Percentiles rank a stretch among this genome's conserved stretches.
These are phyloP conservation scores for Physcomitrellopsis africana DNA, from an alignment of 225 moss, liverwort and hornwort genomes.

Conservation along the genomic window DNA sequence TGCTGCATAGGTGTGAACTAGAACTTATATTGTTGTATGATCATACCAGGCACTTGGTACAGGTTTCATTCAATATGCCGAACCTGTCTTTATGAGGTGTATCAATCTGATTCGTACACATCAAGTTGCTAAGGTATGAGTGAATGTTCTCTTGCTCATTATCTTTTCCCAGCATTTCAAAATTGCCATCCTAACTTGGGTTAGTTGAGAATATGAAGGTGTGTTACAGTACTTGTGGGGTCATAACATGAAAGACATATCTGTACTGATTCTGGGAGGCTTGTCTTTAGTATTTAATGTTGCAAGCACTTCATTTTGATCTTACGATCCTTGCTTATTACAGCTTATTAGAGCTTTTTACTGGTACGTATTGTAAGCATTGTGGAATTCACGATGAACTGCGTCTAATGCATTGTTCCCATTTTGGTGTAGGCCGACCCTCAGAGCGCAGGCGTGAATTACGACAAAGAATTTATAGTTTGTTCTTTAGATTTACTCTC, in stretches of 20 bases:
- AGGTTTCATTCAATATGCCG: constrained; percentile 95
- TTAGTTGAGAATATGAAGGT: constrained; percentile 17
- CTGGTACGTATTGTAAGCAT: background rate
- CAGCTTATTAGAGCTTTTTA: background rate
- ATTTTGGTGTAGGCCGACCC: constrained; percentile 80
- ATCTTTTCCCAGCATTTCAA: constrained; percentile 14
- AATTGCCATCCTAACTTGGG: background rate
- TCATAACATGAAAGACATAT: background rate
- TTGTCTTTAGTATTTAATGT: constrained; percentile 1
- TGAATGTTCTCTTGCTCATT: constrained; percentile 18
- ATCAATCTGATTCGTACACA: constrained; percentile 95
- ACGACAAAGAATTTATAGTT: constrained; percentile 98
- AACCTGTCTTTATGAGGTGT: constrained; percentile 95
- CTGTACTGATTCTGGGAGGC: background rate
- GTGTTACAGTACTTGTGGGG: background rate
- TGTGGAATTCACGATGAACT: background rate
- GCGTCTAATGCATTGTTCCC: constrained; percentile 9
- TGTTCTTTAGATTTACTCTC: constrained; percentile 97
- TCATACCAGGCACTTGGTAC: constrained; percentile 84
- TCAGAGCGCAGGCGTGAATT: constrained; percentile 90
- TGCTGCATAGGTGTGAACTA: background rate
- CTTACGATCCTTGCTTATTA: background rate
- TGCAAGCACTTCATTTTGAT: background rate
- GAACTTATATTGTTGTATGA: constrained; percentile 23
- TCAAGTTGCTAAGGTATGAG: constrained; percentile 86